Base-by-base conservation (phyloP, 2,329 filamentous ascomycete genomes). In the Cordyceps fumosorosea region DNA sequence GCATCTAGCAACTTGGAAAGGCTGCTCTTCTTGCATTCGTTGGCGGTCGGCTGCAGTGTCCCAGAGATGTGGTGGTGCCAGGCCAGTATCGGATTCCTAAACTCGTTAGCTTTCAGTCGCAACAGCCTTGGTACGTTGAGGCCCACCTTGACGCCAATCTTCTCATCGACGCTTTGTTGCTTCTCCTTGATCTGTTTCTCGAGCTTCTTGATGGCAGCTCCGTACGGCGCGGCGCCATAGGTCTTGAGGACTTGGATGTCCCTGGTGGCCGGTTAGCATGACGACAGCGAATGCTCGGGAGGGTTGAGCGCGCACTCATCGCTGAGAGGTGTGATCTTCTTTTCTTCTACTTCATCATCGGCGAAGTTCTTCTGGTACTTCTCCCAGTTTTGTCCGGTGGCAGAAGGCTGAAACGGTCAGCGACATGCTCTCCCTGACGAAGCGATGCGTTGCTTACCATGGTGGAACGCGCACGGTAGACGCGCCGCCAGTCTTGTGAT, bases 171-270 rank as follows among this genome's bases (percentile, higher is more conserved):
- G 65, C 92, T 96, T 72, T 91, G 89, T 78, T 99, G 95, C 78
- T 96, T 96, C 76, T 99, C 95, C 77, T 98, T 99, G 83, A 99
- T 98, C 79, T 97, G 90, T 78, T 98, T 96, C 80, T 99, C 95
- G 66, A 99, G 89, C 80, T 95, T 96, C 85, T 96, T 97, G 73
- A 99, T 81, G 64, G 91, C 89, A 54, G 91, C 89, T 68, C 91
- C 93, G 73, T 99, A 99, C 37, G 95, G 95, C 63, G 95, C 95
- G 42, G 93, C 93, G 71, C 96, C 96, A 77, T 99, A 99, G 65
- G 95, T 99, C 82, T 98, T 99, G 70, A 99, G 86, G 68, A 99
- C 95, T 81, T 97, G 93, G 72, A 99, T 99, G 81, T 99, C 95
- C 82, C 93, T 98, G 66, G 65, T 67, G 64, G 59, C 59, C 12